Conservation (phyloP, 345 rosid species). For the Boechera stricta region DNA sequence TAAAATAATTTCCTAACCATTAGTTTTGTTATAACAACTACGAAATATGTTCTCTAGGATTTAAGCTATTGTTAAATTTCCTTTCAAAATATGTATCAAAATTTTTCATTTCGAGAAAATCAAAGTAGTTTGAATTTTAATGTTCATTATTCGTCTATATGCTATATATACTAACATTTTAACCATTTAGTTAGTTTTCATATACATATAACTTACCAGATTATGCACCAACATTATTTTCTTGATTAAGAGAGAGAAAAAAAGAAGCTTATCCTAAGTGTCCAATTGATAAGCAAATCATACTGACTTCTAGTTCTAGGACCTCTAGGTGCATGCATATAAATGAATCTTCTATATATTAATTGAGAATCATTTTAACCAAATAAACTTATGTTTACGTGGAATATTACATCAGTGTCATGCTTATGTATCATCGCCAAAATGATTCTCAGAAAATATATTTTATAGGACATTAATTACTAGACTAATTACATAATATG, state of each 20-base stretch:
- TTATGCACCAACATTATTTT: too few species aligned
- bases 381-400: too few species aligned
- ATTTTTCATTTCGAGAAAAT: background rate
- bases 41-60: background rate
- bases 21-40: background rate
- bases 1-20: background rate
- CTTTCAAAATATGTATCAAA: too few species aligned
- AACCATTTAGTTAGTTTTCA: background rate
- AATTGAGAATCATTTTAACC: too few species aligned
- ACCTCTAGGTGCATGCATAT: conserved; percentile 33
- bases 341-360: background rate
- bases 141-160: background rate
- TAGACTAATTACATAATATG: too few species aligned
- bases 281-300: conserved; percentile 1
- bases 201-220: background rate
- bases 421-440: too few species aligned
- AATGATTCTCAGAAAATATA: too few species aligned
- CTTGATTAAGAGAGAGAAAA: too few species aligned
- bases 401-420: too few species aligned
- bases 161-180: background rate
- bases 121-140: background rate
- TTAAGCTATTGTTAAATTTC: background rate
- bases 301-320: conserved; percentile 14
- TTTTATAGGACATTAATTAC: too few species aligned
- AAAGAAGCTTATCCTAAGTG: background rate